These are phyloP conservation scores for Vitis hybrid DNA, from an alignment of 177 flowering plant species.

Conservation along the genomic window DNA sequence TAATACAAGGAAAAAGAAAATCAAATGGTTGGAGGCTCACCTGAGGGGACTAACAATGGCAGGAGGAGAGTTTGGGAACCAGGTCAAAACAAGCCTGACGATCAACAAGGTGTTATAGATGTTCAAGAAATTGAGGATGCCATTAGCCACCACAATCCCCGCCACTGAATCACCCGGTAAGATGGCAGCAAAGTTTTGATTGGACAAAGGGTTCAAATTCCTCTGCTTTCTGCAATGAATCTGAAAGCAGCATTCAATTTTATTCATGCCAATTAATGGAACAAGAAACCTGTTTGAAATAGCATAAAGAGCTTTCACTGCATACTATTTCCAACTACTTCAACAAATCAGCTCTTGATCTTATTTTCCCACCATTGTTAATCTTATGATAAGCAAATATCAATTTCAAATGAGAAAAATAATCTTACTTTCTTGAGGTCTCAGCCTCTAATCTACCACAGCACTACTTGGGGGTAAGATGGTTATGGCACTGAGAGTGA, in stretches of 20 bases:
- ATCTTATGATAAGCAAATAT: no score
- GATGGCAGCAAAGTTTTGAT: conserved; percentile 82
- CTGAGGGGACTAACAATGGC: conserved; percentile 93
- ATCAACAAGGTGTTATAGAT: conserved; percentile 79
- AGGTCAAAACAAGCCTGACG: conserved; percentile 88
- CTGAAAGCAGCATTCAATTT: conserved; percentile 26
- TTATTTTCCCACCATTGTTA: no score
- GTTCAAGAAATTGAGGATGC: conserved; percentile 78
- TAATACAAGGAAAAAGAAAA: not conserved
- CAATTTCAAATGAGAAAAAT: no score
- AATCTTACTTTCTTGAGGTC: no score
- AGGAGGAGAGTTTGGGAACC: conserved; percentile 95
- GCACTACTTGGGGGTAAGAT: no score
- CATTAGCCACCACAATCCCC: conserved; percentile 82
- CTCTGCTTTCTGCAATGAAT: conserved; percentile 36
- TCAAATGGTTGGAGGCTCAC: conserved; percentile 28
- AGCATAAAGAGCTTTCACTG: no score
- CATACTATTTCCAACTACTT: no score
- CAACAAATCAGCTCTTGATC: no score
- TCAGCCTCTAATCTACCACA: no score
- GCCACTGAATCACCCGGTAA: conserved; percentile 92
- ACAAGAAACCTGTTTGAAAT: not conserved
- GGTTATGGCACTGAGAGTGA: no score
- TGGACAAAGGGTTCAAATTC: conserved; percentile 33
- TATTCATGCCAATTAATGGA: not conserved